Evolutionary conservation across 2,329 filamentous ascomycete species (phyloP).

Genomic region (Raffaelea ambrosiae): DNA sequence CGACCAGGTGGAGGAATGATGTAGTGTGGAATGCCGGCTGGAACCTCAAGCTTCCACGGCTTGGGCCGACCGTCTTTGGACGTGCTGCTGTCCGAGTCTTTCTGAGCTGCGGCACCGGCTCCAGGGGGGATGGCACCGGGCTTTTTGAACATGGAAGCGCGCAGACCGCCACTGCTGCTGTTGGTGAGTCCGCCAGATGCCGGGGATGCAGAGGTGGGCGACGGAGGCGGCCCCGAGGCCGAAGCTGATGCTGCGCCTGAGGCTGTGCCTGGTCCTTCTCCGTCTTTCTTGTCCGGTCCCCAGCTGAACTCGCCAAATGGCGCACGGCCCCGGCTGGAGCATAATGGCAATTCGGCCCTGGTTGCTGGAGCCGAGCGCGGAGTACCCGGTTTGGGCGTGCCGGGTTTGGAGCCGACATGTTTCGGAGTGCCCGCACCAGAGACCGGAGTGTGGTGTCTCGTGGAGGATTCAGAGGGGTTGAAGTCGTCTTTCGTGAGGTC

Average conservation of each 20-base stretch:
- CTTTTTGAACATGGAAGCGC: constrained; percentile 11
- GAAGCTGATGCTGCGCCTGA: background rate
- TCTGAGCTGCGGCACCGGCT: background rate
- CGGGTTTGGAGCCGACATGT: background rate
- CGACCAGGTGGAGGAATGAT: constrained; percentile 5
- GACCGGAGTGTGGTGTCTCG: background rate
- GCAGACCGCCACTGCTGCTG: constrained; percentile 9
- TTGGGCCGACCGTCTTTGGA: constrained; percentile 10
- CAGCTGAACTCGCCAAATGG: constrained; percentile 9
- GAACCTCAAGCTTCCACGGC: constrained; percentile 10
- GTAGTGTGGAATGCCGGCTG: constrained; percentile 9
- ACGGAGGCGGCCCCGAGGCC: background rate
- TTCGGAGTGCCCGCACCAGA: constrained; percentile 1
- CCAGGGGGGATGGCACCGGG: background rate
- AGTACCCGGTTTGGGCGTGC: background rate
- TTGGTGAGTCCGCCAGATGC: constrained; percentile 4
- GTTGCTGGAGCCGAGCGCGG: background rate
- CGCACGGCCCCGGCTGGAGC: constrained; percentile 8
- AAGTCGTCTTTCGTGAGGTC: background rate
- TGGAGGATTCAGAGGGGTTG: background rate
- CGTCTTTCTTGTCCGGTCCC: constrained; percentile 4
- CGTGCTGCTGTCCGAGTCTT: background rate
- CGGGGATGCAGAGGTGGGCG: background rate
- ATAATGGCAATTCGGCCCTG: constrained; percentile 5
- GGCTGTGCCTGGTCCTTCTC: too few species aligned